Evolutionary conservation across 2,329 filamentous ascomycete genomes (phyloP).

Genomic region (Trichoderma harzianum): DNA sequence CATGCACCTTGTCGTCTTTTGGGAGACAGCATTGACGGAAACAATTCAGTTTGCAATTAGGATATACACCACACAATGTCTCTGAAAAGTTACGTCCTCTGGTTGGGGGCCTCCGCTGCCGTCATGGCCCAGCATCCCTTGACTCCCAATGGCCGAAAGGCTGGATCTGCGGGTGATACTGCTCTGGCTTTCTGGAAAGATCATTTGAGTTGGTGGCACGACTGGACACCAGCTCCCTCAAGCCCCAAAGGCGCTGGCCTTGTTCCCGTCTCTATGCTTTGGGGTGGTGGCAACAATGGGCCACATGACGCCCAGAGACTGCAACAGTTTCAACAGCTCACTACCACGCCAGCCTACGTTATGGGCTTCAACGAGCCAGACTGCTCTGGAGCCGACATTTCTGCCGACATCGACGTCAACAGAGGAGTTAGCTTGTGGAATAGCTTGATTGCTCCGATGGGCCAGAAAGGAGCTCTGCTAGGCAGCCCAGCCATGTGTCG

Average conservation of each 20-base stretch:
- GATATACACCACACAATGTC: not conserved
- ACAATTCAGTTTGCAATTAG: not conserved
- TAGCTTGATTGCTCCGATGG: conserved; percentile 63
- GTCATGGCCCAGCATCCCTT: conserved; percentile 5
- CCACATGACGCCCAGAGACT: conserved; percentile 15
- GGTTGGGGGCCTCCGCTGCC: not conserved
- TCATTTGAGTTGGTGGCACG: conserved; percentile 22
- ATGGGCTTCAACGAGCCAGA: conserved; percentile 22
- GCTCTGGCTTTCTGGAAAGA: conserved; percentile 19
- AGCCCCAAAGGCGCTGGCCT: conserved; percentile 9
- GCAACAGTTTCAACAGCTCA: conserved; percentile 16
- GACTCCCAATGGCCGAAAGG: conserved; percentile 20
- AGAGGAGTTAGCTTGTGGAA: conserved; percentile 46
- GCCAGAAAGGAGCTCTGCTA: conserved; percentile 58
- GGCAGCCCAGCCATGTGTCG: conserved; percentile 58
- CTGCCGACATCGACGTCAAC: conserved; percentile 19
- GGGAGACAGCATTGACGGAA: not conserved
- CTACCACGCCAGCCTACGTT: conserved; percentile 16
- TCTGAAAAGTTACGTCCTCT: conserved; percentile 16
- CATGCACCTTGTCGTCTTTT: not conserved
- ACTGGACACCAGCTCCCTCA: conserved; percentile 20
- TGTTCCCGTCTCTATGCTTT: conserved; percentile 21
- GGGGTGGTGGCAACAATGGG: conserved; percentile 21
- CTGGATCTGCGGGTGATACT: conserved; percentile 19
- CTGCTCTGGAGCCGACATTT: conserved; percentile 18